phyloP scores from a whole-genome alignment of 176 grass and related monocot species.

The Aegilops bicornis region DNA sequence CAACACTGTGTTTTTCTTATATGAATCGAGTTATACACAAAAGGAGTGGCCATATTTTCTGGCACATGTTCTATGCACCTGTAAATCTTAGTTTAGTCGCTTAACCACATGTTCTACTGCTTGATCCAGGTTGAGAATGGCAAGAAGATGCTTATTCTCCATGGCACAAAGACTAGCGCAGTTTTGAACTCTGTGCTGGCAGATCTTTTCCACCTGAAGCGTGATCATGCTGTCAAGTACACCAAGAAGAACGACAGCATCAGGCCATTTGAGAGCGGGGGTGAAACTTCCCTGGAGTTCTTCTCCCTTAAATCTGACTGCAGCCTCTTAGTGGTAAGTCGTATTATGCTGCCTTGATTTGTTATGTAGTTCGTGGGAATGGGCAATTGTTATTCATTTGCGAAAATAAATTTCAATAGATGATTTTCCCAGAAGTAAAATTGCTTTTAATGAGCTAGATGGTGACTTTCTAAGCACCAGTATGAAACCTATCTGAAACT shows the following conservation, averaged over 20 bases:
- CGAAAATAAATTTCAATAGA: background rate
- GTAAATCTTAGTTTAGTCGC: background rate
- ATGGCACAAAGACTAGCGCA: slow-evolving; percentile 81
- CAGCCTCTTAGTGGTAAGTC: slow-evolving; percentile 80
- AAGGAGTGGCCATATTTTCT: background rate
- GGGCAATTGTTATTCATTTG: background rate
- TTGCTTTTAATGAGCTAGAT: background rate
- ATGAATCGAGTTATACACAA: background rate
- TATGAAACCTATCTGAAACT: background rate
- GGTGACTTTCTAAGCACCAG: background rate
- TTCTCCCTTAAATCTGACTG: slow-evolving; percentile 96
- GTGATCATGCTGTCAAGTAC: slow-evolving; percentile 80
- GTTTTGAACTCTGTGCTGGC: slow-evolving; percentile 68
- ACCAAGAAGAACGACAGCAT: slow-evolving; percentile 92
- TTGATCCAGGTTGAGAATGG: slow-evolving; percentile 74
- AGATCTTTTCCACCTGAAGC: slow-evolving; percentile 80
- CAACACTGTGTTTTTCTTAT: background rate
- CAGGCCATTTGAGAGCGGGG: slow-evolving; percentile 86
- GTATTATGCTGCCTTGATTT: background rate
- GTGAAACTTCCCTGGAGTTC: slow-evolving; percentile 87
- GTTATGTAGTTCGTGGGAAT: background rate
- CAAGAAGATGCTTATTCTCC: slow-evolving; percentile 89
- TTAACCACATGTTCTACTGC: background rate
- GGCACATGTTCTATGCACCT: background rate
- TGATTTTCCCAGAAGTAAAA: background rate